Conservation (phyloP, 306 rosid species). For the Myrica gale region DNA sequence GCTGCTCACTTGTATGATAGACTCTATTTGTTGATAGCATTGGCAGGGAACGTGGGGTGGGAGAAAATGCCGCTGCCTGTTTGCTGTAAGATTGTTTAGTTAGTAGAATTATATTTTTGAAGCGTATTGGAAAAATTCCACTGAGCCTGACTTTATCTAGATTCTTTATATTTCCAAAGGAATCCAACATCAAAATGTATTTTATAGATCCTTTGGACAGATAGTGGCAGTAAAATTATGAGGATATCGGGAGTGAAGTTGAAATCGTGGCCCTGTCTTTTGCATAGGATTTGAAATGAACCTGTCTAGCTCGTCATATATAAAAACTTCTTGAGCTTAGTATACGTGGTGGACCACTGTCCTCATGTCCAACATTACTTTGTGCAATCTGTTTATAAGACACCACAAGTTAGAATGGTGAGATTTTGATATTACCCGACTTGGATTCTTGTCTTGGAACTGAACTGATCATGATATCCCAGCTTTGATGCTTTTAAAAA, state of each 20-base stretch:
- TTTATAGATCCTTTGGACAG: neutral
- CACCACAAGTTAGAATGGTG: too few species aligned
- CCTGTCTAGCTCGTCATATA: neutral
- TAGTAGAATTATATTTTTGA: neutral
- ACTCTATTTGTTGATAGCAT: neutral
- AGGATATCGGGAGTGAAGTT: neutral
- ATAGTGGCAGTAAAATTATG: neutral
- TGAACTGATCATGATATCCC: too few species aligned
- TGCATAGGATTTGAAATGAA: conserved; percentile 6
- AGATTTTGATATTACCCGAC: too few species aligned
- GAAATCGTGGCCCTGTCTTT: neutral
- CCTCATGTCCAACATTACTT: too few species aligned
- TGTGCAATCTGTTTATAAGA: too few species aligned
- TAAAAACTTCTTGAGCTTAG: neutral
- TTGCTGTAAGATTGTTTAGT: neutral
- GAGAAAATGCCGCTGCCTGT: conserved; percentile 1
- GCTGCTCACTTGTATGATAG: conserved; percentile 14
- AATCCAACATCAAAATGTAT: neutral
- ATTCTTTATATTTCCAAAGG: neutral
- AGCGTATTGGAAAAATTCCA: neutral
- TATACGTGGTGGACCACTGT: neutral
- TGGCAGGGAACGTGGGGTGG: conserved; percentile 6
- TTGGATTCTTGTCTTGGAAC: too few species aligned
- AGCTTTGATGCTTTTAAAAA: too few species aligned
- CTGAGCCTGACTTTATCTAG: neutral